phyloP scores from a whole-genome alignment of 2,329 filamentous ascomycete genomes.

The Trichophyton rubrum region DNA sequence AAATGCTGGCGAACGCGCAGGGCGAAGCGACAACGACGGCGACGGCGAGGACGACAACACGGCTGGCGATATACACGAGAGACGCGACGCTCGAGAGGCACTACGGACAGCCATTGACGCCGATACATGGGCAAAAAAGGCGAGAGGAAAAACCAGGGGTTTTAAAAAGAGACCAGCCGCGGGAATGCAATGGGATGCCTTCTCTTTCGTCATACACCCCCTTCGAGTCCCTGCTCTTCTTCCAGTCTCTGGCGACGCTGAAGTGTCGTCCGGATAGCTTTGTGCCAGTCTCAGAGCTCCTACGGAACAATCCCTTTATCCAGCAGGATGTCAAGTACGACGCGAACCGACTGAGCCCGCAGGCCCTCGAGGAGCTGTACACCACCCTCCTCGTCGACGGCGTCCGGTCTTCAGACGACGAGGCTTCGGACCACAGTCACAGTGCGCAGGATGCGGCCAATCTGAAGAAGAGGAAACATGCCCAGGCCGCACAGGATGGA shows the following conservation, averaged over 20 bases:
- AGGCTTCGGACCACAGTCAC: not conserved
- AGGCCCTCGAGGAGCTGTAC: constrained; percentile 69
- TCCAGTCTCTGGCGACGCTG: constrained; percentile 61
- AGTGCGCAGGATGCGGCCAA: constrained; percentile 35
- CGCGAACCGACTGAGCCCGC: constrained; percentile 58
- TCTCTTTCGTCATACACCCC: constrained; percentile 58
- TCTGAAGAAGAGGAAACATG: constrained; percentile 63
- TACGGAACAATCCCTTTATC: constrained; percentile 63
- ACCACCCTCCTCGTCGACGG: constrained; percentile 50
- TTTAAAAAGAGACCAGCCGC: not conserved
- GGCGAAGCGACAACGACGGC: not conserved
- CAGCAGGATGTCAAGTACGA: constrained; percentile 60
- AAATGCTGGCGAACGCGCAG: not conserved
- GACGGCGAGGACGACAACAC: not conserved
- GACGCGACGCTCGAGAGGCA: not conserved
- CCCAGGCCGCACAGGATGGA: constrained; percentile 51
- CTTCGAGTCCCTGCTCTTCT: constrained; percentile 75
- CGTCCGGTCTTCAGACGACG: constrained; percentile 2
- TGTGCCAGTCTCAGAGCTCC: constrained; percentile 56
- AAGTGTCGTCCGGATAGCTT: constrained; percentile 56
- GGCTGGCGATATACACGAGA: not conserved
- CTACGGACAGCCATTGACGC: not conserved
- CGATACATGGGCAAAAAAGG: not conserved
- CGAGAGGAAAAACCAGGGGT: not conserved
- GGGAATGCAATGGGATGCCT: constrained; percentile 40